Percentiles rank a stretch among this genome's conserved stretches.
Evolutionary conservation across 1,284 basidiomycete genomes (phyloP).

Genomic region (Sanghuangporus sanghuang): DNA sequence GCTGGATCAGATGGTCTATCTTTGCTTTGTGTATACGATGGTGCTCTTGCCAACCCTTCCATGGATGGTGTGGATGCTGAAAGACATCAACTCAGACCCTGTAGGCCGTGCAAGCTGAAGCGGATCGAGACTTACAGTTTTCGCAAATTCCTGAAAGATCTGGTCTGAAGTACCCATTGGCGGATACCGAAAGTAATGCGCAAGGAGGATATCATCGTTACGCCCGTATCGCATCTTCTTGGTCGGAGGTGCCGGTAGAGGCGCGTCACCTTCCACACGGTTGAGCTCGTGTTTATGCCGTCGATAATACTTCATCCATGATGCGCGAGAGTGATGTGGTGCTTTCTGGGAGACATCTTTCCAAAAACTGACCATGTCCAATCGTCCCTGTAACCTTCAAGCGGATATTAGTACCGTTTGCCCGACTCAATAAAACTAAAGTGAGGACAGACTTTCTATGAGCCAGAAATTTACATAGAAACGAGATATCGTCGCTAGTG

Average conservation of each 20-base stretch:
- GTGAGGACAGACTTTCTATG: conserved; percentile 53
- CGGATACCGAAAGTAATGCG: conserved; percentile 61
- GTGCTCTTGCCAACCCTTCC: conserved; percentile 88
- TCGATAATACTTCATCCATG: conserved; percentile 87
- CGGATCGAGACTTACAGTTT: conserved; percentile 40
- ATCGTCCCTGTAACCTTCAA: conserved; percentile 48
- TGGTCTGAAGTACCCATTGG: conserved; percentile 76
- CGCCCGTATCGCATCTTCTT: conserved; percentile 81
- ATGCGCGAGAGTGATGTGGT: conserved; percentile 80
- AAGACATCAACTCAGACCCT: background rate
- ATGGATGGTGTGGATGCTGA: conserved; percentile 79
- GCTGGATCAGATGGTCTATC: conserved; percentile 70
- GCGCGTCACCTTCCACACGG: conserved; percentile 54
- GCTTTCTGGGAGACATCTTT: conserved; percentile 79
- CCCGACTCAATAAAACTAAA: background rate
- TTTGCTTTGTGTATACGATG: conserved; percentile 79
- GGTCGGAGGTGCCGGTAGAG: conserved; percentile 66
- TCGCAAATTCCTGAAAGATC: conserved; percentile 71
- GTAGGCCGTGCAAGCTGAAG: background rate
- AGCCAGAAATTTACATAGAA: conserved; percentile 67
- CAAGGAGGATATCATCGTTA: conserved; percentile 69
- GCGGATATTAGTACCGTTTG: background rate
- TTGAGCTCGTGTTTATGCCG: conserved; percentile 77
- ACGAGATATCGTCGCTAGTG: conserved; percentile 71
- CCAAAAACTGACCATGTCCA: conserved; percentile 82